These are phyloP conservation scores for Dittrichia graveolens DNA, from an alignment of 129 eudicot species.

Conservation along the genomic window DNA sequence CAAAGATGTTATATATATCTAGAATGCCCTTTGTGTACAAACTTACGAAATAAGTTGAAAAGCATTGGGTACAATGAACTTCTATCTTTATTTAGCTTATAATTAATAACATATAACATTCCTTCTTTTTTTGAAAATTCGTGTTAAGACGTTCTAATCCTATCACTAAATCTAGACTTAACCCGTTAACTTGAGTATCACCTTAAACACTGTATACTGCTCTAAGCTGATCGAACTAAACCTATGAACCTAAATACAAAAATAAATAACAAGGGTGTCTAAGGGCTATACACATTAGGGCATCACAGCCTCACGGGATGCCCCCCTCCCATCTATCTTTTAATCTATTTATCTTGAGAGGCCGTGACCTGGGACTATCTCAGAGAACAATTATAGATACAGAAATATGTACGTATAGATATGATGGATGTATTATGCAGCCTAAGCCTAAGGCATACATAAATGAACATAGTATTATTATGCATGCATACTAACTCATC, in stretches of 20 bases:
- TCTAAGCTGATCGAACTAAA: too few relatives aligned
- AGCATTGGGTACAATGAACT: too few relatives aligned
- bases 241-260: slow-evolving; percentile 19
- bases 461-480: slow-evolving; percentile 23
- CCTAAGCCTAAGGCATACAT: slow-evolving; percentile 17
- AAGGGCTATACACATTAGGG: slow-evolving; percentile 29
- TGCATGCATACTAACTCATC: slow-evolving; percentile 24
- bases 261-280: neutral
- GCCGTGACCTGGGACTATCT: slow-evolving; percentile 22
- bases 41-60: too few relatives aligned
- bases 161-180: too few relatives aligned
- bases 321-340: slow-evolving; percentile 1
- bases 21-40: too few relatives aligned
- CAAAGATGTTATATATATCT: too few relatives aligned
- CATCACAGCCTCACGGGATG: slow-evolving; percentile 28
- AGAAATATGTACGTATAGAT: slow-evolving; percentile 22
- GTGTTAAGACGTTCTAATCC: too few relatives aligned
- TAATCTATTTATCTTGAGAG: slow-evolving; percentile 19
- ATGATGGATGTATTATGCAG: slow-evolving; percentile 1
- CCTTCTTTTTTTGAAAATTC: too few relatives aligned
- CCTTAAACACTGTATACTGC: too few relatives aligned
- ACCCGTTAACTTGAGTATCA: too few relatives aligned
- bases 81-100: too few relatives aligned
- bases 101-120: too few relatives aligned
- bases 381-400: slow-evolving; percentile 19